A percentile compares a stretch with the other conserved stretches of the same genome.
These are phyloP conservation scores for Metschnikowia lunata DNA, from an alignment of 805 yeast species.

Conservation along the genomic window DNA sequence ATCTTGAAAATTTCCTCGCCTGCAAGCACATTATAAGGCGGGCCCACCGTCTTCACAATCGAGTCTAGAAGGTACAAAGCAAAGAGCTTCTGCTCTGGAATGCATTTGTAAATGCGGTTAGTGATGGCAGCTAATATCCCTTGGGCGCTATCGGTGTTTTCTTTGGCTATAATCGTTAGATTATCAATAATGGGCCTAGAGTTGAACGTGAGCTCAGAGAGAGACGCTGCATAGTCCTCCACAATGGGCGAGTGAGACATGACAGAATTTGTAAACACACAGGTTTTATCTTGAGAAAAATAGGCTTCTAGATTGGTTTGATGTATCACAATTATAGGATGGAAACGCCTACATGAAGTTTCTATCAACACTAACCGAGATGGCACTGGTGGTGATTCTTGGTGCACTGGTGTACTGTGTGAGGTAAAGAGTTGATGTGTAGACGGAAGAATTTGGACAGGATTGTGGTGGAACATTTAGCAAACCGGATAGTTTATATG, in stretches of 20 bases:
- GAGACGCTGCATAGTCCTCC: conserved; percentile 64
- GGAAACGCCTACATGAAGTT: too few relatives aligned
- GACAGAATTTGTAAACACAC: neutral
- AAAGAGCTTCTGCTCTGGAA: conserved; percentile 80
- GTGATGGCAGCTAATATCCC: conserved; percentile 75
- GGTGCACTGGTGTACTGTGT: too few relatives aligned
- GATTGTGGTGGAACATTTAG: too few relatives aligned
- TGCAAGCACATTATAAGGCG: conserved; percentile 80
- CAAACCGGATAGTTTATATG: too few relatives aligned
- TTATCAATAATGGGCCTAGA: conserved; percentile 86
- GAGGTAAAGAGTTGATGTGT: too few relatives aligned
- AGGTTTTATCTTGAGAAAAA: too few relatives aligned
- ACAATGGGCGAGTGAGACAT: conserved; percentile 15
- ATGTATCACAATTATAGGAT: too few relatives aligned
- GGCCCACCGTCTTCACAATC: conserved; percentile 83
- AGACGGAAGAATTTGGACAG: too few relatives aligned
- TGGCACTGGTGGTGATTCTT: too few relatives aligned
- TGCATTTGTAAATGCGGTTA: conserved; percentile 65
- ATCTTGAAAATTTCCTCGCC: conserved; percentile 64
- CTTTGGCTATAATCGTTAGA: conserved; percentile 81
- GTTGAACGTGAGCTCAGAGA: conserved; percentile 77
- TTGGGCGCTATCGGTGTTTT: conserved; percentile 71
- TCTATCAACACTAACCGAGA: too few relatives aligned
- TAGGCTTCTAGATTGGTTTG: too few relatives aligned
- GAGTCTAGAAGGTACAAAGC: conserved; percentile 86